These are phyloP conservation scores for Zalaria obscura DNA, from an alignment of 2,329 filamentous ascomycete species.

Conservation along the genomic window DNA sequence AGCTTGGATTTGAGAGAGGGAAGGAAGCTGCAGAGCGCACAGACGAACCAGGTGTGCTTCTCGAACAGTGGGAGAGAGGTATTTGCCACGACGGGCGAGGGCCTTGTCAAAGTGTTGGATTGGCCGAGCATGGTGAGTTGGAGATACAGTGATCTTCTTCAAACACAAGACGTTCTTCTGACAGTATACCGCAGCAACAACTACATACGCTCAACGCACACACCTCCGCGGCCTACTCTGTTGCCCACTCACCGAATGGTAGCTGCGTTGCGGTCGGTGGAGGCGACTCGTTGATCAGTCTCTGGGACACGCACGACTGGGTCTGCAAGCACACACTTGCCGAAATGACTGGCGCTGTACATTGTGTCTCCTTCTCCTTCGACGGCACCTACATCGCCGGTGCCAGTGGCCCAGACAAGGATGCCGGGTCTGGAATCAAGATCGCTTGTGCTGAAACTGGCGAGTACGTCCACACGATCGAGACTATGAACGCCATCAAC, in stretches of 20 bases:
- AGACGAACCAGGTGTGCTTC: slow-evolving; percentile 62
- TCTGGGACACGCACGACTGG: slow-evolving; percentile 71
- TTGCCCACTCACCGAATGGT: slow-evolving; percentile 56
- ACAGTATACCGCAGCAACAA: slow-evolving; percentile 17
- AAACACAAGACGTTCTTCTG: neutral
- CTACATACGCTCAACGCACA: slow-evolving; percentile 53
- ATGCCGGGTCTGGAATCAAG: slow-evolving; percentile 56
- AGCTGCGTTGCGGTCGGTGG: slow-evolving; percentile 62
- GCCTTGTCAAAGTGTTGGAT: slow-evolving; percentile 54
- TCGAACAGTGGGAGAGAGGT: slow-evolving; percentile 59
- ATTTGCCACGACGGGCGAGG: slow-evolving; percentile 57
- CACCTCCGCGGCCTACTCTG: slow-evolving; percentile 55
- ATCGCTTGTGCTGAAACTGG: slow-evolving; percentile 62
- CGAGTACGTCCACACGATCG: slow-evolving; percentile 57
- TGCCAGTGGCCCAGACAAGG: slow-evolving; percentile 38
- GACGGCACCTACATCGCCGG: slow-evolving; percentile 63
- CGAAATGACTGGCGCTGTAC: slow-evolving; percentile 54
- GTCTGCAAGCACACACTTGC: slow-evolving; percentile 59
- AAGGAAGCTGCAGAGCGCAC: slow-evolving; percentile 13
- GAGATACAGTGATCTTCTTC: slow-evolving; percentile 10
- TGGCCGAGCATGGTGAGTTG: slow-evolving; percentile 41
- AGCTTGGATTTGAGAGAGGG: slow-evolving; percentile 4
- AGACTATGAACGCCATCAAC: slow-evolving; percentile 49
- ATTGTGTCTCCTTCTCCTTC: slow-evolving; percentile 62
- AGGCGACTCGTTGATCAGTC: slow-evolving; percentile 57